Percentiles rank a stretch among this genome's conserved stretches.
These are phyloP conservation scores for Myriosclerotinia curreyana DNA, from an alignment of 2,329 filamentous ascomycete genomes.

Conservation along the genomic window DNA sequence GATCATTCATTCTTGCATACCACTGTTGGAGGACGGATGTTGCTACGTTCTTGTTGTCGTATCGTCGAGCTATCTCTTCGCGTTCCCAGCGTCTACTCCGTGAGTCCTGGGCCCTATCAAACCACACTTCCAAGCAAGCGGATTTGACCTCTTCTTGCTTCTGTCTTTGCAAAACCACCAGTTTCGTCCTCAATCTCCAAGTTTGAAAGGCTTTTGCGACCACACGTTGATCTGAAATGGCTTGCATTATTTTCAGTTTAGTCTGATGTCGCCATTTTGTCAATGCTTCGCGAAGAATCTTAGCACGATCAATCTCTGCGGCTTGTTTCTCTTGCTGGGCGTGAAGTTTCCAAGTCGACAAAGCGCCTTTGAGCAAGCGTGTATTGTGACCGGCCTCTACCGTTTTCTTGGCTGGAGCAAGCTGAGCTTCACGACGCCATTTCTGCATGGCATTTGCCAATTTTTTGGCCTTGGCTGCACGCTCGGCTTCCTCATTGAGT, in stretches of 20 bases:
- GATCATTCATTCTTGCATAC: slow-evolving; percentile 29
- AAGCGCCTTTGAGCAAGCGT: slow-evolving; percentile 46
- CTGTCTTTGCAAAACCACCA: slow-evolving; percentile 38
- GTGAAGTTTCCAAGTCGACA: slow-evolving; percentile 50
- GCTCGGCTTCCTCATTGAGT: slow-evolving; percentile 26
- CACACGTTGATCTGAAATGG: slow-evolving; percentile 54
- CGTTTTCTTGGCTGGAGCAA: slow-evolving; percentile 36
- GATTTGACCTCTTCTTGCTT: slow-evolving; percentile 43
- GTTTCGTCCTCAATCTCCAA: slow-evolving; percentile 55
- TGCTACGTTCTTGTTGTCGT: slow-evolving; percentile 31
- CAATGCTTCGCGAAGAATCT: slow-evolving; percentile 55
- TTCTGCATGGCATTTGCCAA: slow-evolving; percentile 28
- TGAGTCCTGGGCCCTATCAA: slow-evolving; percentile 41
- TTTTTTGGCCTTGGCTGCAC: slow-evolving; percentile 21
- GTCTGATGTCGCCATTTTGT: slow-evolving; percentile 61
- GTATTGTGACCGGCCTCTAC: slow-evolving; percentile 46
- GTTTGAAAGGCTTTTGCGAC: slow-evolving; percentile 56
- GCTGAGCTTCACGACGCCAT: slow-evolving; percentile 33
- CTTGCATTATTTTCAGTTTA: slow-evolving; percentile 50
- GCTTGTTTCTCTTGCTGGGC: slow-evolving; percentile 47
- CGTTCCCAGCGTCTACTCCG: slow-evolving; percentile 30
- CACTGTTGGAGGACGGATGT: slow-evolving; percentile 31
- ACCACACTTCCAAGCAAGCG: slow-evolving; percentile 42
- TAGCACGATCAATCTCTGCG: slow-evolving; percentile 48
- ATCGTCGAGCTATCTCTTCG: slow-evolving; percentile 32